Conservation (phyloP, 1,139 yeast genomes). For the Candida anutae region DNA sequence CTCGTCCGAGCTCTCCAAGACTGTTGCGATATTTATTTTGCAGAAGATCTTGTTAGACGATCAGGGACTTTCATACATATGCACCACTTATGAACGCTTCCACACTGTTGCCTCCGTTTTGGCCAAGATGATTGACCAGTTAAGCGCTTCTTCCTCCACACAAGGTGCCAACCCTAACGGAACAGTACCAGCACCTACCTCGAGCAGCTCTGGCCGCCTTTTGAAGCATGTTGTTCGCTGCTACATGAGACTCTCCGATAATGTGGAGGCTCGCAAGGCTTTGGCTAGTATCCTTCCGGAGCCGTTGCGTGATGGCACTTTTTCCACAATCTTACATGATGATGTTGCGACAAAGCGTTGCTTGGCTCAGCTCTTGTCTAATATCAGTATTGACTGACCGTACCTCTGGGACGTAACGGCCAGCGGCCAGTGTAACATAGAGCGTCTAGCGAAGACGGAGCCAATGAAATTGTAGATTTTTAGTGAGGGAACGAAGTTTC, state of each 20-base stretch:
- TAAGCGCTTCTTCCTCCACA: slow-evolving; percentile 23
- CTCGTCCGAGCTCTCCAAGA: slow-evolving; percentile 86
- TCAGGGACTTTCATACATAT: slow-evolving; percentile 81
- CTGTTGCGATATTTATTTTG: slow-evolving; percentile 91
- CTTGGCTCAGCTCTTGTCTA: slow-evolving; percentile 71
- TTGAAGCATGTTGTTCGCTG: slow-evolving; percentile 93
- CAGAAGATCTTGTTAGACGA: slow-evolving; percentile 91
- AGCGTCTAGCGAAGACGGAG: too few relatives aligned
- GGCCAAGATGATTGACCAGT: slow-evolving; percentile 82
- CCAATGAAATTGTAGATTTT: too few relatives aligned
- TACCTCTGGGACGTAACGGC: too few relatives aligned
- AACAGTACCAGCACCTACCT: slow-evolving; percentile 4
- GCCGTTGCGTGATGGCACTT: slow-evolving; percentile 85
- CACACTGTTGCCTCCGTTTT: slow-evolving; percentile 89
- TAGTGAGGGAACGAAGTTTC: too few relatives aligned
- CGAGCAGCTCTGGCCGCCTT: slow-evolving; percentile 62
- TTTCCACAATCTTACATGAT: slow-evolving; percentile 69
- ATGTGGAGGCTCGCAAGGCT: slow-evolving; percentile 84
- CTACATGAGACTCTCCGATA: slow-evolving; percentile 83
- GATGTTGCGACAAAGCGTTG: slow-evolving; percentile 87
- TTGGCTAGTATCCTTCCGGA: slow-evolving; percentile 80
- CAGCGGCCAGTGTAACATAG: too few relatives aligned
- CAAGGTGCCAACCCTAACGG: slow-evolving; percentile 4
- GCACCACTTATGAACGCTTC: slow-evolving; percentile 92
- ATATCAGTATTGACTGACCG: slow-evolving; percentile 35